Conservation (phyloP, 768 basidiomycete genomes). For the Galerina marginata region DNA sequence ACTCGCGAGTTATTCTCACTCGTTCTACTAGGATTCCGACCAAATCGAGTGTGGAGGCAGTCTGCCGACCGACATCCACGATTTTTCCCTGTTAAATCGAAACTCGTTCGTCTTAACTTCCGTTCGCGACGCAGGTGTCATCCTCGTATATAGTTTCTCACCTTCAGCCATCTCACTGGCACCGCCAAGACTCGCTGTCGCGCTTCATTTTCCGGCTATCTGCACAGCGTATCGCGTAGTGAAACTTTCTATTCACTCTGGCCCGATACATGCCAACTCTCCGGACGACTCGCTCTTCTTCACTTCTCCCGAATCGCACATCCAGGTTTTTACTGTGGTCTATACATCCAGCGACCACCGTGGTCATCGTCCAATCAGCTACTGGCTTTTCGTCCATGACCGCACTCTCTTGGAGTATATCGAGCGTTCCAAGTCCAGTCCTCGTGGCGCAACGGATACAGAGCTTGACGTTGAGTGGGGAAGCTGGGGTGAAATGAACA, state of each 20-base stretch:
- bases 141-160: conserved; percentile 4
- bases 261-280: background rate
- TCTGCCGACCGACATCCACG: background rate
- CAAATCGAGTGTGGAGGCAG: background rate
- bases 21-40: background rate
- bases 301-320: background rate
- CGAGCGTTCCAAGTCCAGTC: background rate
- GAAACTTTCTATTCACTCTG: conserved; percentile 1
- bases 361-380: background rate
- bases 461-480: conserved; percentile 9
- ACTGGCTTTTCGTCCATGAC: conserved; percentile 19
- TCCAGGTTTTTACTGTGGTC: conserved; percentile 6
- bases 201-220: conserved; percentile 5
- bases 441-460: background rate
- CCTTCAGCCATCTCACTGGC: background rate
- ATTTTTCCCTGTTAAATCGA: conserved; percentile 1
- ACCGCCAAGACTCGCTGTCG: background rate
- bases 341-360: background rate
- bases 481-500: conserved; percentile 22
- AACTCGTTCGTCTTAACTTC: conserved; percentile 3
- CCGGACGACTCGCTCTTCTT: background rate
- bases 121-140: background rate
- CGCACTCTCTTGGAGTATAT: conserved; percentile 13
- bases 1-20: background rate
- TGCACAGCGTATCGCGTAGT: background rate